Conservation (phyloP, 1,139 yeast genomes). For the Nakaseomyces bracarensis region DNA sequence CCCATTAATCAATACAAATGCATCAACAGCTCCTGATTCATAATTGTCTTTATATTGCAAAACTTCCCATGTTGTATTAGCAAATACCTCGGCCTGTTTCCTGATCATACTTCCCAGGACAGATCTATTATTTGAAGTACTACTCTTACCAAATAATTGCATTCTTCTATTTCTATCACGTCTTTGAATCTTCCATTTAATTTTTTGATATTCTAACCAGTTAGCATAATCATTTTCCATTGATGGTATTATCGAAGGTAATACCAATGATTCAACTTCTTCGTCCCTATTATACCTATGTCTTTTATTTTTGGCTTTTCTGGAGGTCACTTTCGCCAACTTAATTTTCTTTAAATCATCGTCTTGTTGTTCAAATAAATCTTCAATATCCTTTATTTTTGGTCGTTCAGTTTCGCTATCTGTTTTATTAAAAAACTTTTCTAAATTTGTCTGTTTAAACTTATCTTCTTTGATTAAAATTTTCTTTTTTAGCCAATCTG, state of each 20-base stretch:
- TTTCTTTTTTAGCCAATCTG: conserved; percentile 78
- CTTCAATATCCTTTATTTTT: conserved; percentile 66
- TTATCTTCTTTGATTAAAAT: conserved; percentile 55
- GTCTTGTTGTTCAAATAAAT: conserved; percentile 42
- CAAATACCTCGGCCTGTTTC: conserved; percentile 69
- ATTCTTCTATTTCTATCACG: conserved; percentile 63
- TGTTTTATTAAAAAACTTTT: conserved; percentile 46
- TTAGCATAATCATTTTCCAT: conserved; percentile 67
- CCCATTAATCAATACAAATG: conserved; percentile 58
- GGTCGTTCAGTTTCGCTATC: conserved; percentile 25
- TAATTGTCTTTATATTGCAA: conserved; percentile 56
- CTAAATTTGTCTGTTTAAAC: conserved; percentile 61
- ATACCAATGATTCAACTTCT: conserved; percentile 41
- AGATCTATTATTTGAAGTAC: conserved; percentile 39
- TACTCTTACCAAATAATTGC: conserved; percentile 65
- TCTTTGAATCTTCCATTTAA: conserved; percentile 74
- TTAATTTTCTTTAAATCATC: conserved; percentile 23
- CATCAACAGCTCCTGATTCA: conserved; percentile 69
- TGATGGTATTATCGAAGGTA: conserved; percentile 57
- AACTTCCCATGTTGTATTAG: conserved; percentile 77
- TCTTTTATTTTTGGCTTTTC: conserved; percentile 32
- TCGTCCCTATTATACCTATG: conserved; percentile 33
- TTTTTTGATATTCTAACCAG: conserved; percentile 72
- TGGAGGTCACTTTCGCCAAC: conserved; percentile 46
- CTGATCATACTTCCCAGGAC: conserved; percentile 64